These are phyloP conservation scores for Stentor coeruleus DNA, from an alignment of 73 alveolate genomes.

Conservation along the genomic window DNA sequence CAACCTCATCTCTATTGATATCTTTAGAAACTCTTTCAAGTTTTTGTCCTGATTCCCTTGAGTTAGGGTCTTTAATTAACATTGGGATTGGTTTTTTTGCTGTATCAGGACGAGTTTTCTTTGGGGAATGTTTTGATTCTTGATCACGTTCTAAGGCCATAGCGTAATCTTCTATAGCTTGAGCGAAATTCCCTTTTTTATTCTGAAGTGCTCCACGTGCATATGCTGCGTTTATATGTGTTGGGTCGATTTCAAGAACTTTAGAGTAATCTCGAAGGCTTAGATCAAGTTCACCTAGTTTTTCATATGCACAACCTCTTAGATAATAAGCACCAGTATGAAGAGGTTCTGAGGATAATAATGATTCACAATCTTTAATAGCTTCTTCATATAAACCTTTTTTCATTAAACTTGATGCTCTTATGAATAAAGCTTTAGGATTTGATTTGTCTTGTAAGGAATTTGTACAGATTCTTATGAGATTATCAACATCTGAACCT, in stretches of 20 bases:
- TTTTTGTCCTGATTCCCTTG: constrained; percentile 30
- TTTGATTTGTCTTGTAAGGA: too few species aligned
- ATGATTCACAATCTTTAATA: constrained; percentile 55
- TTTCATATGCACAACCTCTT: constrained; percentile 61
- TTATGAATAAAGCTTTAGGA: constrained; percentile 69
- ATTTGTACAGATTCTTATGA: constrained; percentile 65
- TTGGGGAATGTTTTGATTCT: constrained; percentile 31
- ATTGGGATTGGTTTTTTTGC: too few species aligned
- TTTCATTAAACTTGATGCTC: constrained; percentile 73
- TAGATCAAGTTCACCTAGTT: constrained; percentile 68
- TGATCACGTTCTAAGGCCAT: constrained; percentile 89
- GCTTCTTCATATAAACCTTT: constrained; percentile 58
- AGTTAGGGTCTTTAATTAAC: neutral
- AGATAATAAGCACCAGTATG: constrained; percentile 71
- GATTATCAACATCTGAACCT: constrained; percentile 71
- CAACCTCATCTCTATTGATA: constrained; percentile 38
- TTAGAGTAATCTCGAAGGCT: constrained; percentile 78
- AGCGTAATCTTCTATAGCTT: constrained; percentile 95
- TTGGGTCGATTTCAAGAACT: constrained; percentile 81
- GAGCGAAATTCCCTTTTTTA: constrained; percentile 83
- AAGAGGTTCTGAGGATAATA: constrained; percentile 42
- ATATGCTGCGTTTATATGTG: constrained; percentile 89
- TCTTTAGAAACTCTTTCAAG: neutral
- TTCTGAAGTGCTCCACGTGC: constrained; percentile 91
- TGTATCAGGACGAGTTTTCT: neutral